Evolutionary conservation across 2,329 filamentous ascomycete species (phyloP), one percentile per base, ranked within the genome.

Genomic region (Fusarium armeniacum): DNA sequence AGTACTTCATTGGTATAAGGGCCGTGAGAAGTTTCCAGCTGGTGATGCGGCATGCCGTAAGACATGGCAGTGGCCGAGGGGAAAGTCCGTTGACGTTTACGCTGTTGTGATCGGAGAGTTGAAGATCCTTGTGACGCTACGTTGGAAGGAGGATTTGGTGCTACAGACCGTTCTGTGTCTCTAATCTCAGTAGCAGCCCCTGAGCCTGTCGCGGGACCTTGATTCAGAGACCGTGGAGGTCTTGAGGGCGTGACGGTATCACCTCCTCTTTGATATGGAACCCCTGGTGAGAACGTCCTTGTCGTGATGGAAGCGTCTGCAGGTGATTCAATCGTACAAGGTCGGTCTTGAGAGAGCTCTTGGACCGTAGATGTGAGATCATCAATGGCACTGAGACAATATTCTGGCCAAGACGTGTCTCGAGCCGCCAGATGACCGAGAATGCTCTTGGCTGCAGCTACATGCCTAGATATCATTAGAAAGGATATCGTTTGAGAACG

Each of bases 391-490:
- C 73, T 73, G 0, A 78, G 61, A 8, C 77, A 78, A 32, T 78
- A 78, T 32, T 78, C 77, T 1, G 77, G 77, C 77, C 77, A 78
- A 1, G 75, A 75, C 2, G 76, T 78, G n/a, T 77, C 71, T 40
- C 77, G 60, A 8, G 70, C 67, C 2, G 77, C 77, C 0, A 78
- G 58, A 40, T 78, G 76, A 0, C 67, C 62, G 0, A 78, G 69
- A 2, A 75, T 69, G 0, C 75, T 68, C 24, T 78, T 78, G 1
- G 76, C 74, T 15, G 75, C 73, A 30, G 72, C 67, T 8, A 77
- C 75, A 13, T 78, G 72, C 24, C 77, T 78, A 15, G 7, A 5
- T 5, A 15, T 12, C 28, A 28, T 58, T 7, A 62, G 43, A 20
- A 36, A 4, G 3, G 6, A 22, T 16, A 5, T 1, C 2, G 20